Percentiles rank a stretch among this genome's conserved stretches.
Conservation (phyloP, 306 rosid species). For the Glycine tomentella region DNA sequence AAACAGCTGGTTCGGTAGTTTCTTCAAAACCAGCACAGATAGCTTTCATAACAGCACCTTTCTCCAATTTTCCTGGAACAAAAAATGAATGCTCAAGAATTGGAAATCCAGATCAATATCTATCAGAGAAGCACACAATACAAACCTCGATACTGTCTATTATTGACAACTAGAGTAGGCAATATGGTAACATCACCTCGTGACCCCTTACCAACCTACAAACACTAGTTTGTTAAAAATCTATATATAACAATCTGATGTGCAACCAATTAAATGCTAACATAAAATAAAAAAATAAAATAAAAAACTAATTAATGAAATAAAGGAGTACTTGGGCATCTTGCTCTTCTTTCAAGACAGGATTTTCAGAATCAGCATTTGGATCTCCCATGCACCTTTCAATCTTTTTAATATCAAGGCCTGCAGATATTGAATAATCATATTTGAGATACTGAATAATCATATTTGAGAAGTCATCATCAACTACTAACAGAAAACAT, state of each 20-base stretch:
- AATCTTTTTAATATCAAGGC: slow-evolving; percentile 78
- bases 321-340: slow-evolving; percentile 79
- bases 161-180: slow-evolving; percentile 98
- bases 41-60: slow-evolving; percentile 95
- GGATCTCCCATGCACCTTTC: slow-evolving; percentile 95
- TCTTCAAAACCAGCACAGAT: slow-evolving; percentile 98
- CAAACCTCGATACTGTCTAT: slow-evolving; percentile 97
- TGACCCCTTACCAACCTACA: slow-evolving; percentile 92
- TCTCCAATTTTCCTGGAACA: slow-evolving; percentile 86
- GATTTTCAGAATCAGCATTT: slow-evolving; percentile 75
- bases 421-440: slow-evolving; percentile 57
- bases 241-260: slow-evolving; percentile 27
- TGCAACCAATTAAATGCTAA: slow-evolving; percentile 28
- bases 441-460: background rate
- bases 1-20: slow-evolving; percentile 97
- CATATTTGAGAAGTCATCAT: slow-evolving; percentile 26
- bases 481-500: slow-evolving; percentile 31
- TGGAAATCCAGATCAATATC: slow-evolving; percentile 41
- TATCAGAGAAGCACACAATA: slow-evolving; percentile 46
- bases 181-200: slow-evolving; percentile 98
- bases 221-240: slow-evolving; percentile 44
- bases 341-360: slow-evolving; percentile 96
- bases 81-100: slow-evolving; percentile 46
- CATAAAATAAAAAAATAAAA: background rate
- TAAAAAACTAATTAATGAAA: slow-evolving; percentile 1